Conservation (phyloP, 2,329 filamentous ascomycete genomes). For the Endothia cerciana region DNA sequence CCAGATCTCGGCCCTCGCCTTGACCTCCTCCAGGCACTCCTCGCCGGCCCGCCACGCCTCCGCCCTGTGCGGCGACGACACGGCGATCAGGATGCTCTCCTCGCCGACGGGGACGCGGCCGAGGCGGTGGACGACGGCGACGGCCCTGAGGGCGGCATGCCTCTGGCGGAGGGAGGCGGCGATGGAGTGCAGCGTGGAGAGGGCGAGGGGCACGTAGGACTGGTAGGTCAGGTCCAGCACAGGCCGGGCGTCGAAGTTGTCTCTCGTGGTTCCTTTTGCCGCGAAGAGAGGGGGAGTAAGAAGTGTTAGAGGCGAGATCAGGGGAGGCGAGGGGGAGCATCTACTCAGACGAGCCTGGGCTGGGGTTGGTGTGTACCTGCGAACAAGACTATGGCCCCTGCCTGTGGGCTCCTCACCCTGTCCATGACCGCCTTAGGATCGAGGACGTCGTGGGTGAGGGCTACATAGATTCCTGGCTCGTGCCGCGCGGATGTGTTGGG, state of each 20-base stretch:
- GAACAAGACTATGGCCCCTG: constrained; percentile 78
- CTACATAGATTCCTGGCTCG: constrained; percentile 59
- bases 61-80: constrained; percentile 80
- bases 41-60: constrained; percentile 88
- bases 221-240: constrained; percentile 77
- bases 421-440: constrained; percentile 62
- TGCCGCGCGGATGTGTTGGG: neutral
- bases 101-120: constrained; percentile 88
- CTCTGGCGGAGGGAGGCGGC: constrained; percentile 58
- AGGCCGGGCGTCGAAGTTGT: constrained; percentile 72
- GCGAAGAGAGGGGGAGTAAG: neutral
- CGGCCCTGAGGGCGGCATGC: constrained; percentile 69
- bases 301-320: neutral
- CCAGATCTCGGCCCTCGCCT: constrained; percentile 91
- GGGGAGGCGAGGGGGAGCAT: too few species aligned
- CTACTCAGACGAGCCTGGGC: too few species aligned
- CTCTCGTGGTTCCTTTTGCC: constrained; percentile 69
- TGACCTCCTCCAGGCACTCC: constrained; percentile 85
- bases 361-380: constrained; percentile 58
- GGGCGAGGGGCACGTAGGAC: constrained; percentile 71
- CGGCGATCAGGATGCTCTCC: constrained; percentile 88
- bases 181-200: constrained; percentile 70
- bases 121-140: constrained; percentile 83
- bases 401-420: constrained; percentile 71
- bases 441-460: constrained; percentile 67